phyloP scores from a whole-genome alignment of 257 asterid species.

The Thymus mandschuricus region DNA sequence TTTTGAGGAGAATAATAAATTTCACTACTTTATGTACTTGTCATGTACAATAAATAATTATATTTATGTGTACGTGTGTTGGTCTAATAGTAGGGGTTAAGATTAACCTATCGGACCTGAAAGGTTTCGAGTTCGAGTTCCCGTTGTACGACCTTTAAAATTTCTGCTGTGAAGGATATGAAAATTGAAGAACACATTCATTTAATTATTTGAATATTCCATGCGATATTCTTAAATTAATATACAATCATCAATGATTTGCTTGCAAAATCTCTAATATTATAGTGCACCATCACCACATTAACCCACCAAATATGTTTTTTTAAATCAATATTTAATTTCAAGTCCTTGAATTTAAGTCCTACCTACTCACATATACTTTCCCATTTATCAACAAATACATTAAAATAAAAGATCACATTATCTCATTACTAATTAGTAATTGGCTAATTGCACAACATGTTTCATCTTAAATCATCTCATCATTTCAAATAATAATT shows the following conservation, averaged over 20 bases:
- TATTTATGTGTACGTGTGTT: no score
- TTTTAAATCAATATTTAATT: slow-evolving; percentile 3
- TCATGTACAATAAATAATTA: no score
- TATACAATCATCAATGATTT: slow-evolving; percentile 21
- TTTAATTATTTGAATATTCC: no score
- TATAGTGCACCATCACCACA: slow-evolving; percentile 1
- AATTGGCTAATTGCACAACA: neutral
- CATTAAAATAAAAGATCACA: neutral
- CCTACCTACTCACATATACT: neutral
- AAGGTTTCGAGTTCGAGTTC: no score
- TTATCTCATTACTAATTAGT: neutral
- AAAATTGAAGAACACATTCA: no score
- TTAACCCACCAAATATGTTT: neutral
- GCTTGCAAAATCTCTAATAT: slow-evolving; percentile 18
- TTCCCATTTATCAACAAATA: neutral
- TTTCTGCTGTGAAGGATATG: no score
- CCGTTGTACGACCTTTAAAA: no score
- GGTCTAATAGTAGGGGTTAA: no score
- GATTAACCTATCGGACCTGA: no score
- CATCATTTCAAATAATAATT: neutral
- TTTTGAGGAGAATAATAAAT: no score
- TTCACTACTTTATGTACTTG: no score
- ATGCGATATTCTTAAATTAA: neutral
- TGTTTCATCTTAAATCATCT: neutral
- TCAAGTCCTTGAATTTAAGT: neutral